Conservation (phyloP, 768 basidiomycete species). For the Amanita muscaria region DNA sequence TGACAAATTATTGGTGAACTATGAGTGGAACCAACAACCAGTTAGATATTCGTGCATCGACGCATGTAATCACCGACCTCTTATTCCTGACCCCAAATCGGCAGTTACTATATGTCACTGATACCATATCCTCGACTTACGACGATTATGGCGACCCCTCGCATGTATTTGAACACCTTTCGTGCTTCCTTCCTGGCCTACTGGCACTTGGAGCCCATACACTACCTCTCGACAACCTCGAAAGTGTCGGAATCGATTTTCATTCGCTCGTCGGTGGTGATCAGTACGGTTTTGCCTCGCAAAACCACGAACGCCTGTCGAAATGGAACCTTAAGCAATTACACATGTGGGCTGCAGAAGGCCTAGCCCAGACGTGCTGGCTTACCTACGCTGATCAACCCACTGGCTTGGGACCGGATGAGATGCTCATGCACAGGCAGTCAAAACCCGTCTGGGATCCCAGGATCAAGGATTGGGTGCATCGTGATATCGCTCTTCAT, state of each 20-base stretch:
- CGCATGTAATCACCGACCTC: constrained; percentile 52
- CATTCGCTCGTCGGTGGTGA: constrained; percentile 30
- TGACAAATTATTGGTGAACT: constrained; percentile 1
- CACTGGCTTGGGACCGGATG: constrained; percentile 62
- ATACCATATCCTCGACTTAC: constrained; percentile 25
- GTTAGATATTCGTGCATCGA: constrained; percentile 53
- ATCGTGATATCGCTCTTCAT: constrained; percentile 16
- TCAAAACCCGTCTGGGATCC: constrained; percentile 15
- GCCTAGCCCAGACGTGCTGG: constrained; percentile 65
- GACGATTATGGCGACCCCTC: constrained; percentile 26
- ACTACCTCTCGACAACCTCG: constrained; percentile 47
- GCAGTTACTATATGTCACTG: constrained; percentile 61
- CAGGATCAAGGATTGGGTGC: constrained; percentile 14
- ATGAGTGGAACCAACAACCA: no score
- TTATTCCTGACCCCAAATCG: constrained; percentile 61
- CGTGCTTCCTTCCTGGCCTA: constrained; percentile 72
- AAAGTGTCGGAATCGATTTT: constrained; percentile 37
- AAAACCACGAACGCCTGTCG: constrained; percentile 28
- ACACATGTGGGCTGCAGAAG: constrained; percentile 70
- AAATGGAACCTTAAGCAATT: constrained; percentile 49
- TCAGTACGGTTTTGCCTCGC: constrained; percentile 26
- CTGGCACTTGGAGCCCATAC: constrained; percentile 62
- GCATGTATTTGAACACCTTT: constrained; percentile 61
- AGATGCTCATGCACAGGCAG: constrained; percentile 31
- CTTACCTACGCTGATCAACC: constrained; percentile 63